A percentile compares a stretch with the other conserved stretches of the same genome.
Evolutionary conservation across 1,284 basidiomycete genomes (phyloP).

Genomic region (Megacollybia platyphylla): DNA sequence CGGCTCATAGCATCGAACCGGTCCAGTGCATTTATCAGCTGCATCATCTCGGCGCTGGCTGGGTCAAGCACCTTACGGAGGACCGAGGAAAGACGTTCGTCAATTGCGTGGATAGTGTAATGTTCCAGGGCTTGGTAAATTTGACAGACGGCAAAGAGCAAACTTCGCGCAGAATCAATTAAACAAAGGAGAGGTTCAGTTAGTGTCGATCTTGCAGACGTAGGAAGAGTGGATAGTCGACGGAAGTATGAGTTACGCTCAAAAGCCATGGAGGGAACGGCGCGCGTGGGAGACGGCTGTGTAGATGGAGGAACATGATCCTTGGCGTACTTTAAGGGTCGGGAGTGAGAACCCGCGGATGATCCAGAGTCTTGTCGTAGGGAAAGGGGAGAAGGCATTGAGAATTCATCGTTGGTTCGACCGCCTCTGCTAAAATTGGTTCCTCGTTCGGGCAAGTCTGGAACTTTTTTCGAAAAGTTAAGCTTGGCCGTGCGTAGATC

Average conservation of each 20-base stretch:
- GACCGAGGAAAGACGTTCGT: constrained; percentile 77
- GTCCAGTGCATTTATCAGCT: constrained; percentile 83
- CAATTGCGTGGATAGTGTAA: constrained; percentile 77
- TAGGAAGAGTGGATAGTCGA: constrained; percentile 68
- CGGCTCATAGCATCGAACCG: constrained; percentile 82
- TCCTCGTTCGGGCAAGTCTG: constrained; percentile 6
- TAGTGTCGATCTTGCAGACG: constrained; percentile 51
- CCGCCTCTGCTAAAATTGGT: constrained; percentile 6
- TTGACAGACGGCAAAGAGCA: constrained; percentile 89
- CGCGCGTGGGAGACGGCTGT: constrained; percentile 11
- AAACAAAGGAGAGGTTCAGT: constrained; percentile 65
- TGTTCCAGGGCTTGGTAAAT: constrained; percentile 85
- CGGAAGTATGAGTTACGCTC: constrained; percentile 93
- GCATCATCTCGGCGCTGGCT: constrained; percentile 72
- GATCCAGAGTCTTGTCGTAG: constrained; percentile 32
- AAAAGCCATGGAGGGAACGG: constrained; percentile 50
- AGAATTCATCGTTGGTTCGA: constrained; percentile 20
- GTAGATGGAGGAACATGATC: constrained; percentile 17
- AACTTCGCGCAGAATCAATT: constrained; percentile 81
- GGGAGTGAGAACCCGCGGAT: constrained; percentile 19
- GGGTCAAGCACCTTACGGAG: constrained; percentile 79
- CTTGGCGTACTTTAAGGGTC: constrained; percentile 16
- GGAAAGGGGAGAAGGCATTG: constrained; percentile 26
- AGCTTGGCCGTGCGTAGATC: constrained; percentile 59
- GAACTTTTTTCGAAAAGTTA: constrained; percentile 18